Percentiles rank a stretch among this genome's conserved stretches.
These are phyloP conservation scores for Hebeloma cylindrosporum DNA, from an alignment of 768 basidiomycete genomes.

Conservation along the genomic window DNA sequence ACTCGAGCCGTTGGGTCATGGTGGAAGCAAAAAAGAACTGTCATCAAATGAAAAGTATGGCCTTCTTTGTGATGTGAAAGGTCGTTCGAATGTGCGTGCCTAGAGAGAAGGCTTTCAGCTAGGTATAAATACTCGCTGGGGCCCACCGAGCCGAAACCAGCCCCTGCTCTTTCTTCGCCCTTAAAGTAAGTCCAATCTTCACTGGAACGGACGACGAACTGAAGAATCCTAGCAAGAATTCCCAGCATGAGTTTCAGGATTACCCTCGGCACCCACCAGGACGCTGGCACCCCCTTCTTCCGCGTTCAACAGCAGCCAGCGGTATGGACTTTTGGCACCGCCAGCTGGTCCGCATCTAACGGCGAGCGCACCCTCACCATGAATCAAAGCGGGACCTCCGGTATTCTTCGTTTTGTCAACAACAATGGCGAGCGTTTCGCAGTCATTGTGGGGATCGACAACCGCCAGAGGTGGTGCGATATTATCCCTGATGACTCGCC, in stretches of 20 bases:
- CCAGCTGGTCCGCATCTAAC: conserved; percentile 13
- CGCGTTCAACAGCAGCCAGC: conserved; percentile 33
- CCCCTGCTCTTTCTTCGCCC: too few species aligned
- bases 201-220: too few species aligned
- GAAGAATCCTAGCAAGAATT: too few species aligned
- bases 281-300: conserved; percentile 24
- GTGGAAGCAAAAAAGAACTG: too few species aligned
- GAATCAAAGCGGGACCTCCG: conserved; percentile 40
- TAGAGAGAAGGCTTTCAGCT: too few species aligned
- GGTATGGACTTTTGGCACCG: conserved; percentile 31
- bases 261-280: conserved; percentile 7
- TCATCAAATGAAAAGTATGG: too few species aligned
- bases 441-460: conserved; percentile 38
- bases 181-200: too few species aligned
- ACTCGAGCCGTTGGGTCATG: too few species aligned
- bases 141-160: too few species aligned
- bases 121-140: too few species aligned
- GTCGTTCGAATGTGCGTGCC: too few species aligned
- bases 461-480: conserved; percentile 40
- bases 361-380: conserved; percentile 27
- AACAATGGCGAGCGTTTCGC: conserved; percentile 32
- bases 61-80: too few species aligned
- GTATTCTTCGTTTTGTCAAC: conserved; percentile 32
- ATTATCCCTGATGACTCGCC: conserved; percentile 30
- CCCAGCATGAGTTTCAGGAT: conserved; percentile 14